phyloP scores from a whole-genome alignment of 2,329 filamentous ascomycete genomes.

The Colletotrichum sp. region DNA sequence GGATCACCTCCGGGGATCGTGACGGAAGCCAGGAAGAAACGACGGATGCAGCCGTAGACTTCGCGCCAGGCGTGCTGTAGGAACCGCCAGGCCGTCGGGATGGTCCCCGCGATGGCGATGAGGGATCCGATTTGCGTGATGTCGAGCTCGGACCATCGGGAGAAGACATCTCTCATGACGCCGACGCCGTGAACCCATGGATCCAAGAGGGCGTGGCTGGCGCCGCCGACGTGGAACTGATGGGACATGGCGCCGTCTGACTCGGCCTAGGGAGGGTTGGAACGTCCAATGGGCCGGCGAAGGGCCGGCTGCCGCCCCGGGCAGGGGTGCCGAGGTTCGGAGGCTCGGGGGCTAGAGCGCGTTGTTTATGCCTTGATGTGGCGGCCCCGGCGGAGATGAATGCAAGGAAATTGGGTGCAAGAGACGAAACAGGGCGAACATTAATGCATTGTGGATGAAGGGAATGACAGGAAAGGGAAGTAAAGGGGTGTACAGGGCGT shows the following conservation, averaged over 20 bases:
- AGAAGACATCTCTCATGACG: slow-evolving; percentile 40
- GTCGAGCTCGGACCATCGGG: slow-evolving; percentile 48
- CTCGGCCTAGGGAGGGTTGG: background rate
- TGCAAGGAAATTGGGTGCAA: background rate
- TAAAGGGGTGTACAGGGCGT: background rate
- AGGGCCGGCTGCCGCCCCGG: background rate
- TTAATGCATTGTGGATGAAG: slow-evolving; percentile 10
- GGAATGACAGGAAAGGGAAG: slow-evolving; percentile 2
- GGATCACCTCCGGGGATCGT: slow-evolving; percentile 48
- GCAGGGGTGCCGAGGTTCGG: background rate
- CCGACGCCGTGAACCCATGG: slow-evolving; percentile 36
- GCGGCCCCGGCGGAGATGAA: background rate
- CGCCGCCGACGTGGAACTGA: slow-evolving; percentile 16
- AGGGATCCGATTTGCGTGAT: slow-evolving; percentile 50
- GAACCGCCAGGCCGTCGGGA: slow-evolving; percentile 44
- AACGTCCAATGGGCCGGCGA: background rate
- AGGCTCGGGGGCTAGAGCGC: background rate
- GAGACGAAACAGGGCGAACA: background rate
- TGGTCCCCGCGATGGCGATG: slow-evolving; percentile 46
- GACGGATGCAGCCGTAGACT: slow-evolving; percentile 42
- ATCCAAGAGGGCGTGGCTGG: slow-evolving; percentile 25
- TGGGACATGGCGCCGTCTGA: slow-evolving; percentile 3
- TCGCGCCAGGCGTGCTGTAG: slow-evolving; percentile 40
- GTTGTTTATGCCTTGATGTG: background rate
- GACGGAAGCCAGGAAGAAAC: slow-evolving; percentile 49